These are phyloP conservation scores for Flueggea neowawraea DNA, from an alignment of 441 rosid genomes.

Conservation along the genomic window DNA sequence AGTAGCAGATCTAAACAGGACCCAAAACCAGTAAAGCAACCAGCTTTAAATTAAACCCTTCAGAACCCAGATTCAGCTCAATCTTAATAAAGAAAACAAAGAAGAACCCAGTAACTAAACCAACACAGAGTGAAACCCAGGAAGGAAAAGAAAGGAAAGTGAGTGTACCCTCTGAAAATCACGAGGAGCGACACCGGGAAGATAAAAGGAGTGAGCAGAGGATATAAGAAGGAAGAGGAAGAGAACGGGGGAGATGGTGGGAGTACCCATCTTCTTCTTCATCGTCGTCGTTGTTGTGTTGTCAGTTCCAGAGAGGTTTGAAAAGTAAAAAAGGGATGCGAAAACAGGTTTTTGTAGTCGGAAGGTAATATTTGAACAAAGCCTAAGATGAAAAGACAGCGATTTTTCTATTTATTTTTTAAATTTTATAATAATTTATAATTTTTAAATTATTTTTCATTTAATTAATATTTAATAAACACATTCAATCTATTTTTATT, in stretches of 20 bases:
- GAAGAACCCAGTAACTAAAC: neutral
- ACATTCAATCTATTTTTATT: too few species aligned
- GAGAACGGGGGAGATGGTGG: conserved; percentile 15
- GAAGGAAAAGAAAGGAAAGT: neutral
- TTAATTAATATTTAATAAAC: too few species aligned
- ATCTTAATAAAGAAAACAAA: neutral
- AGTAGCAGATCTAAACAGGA: neutral
- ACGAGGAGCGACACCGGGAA: conserved; percentile 93
- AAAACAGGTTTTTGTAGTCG: too few species aligned
- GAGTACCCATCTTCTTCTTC: conserved; percentile 29
- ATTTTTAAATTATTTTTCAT: too few species aligned
- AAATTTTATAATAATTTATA: too few species aligned
- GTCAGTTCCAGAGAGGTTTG: too few species aligned
- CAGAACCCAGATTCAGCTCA: neutral
- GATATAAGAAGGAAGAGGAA: conserved; percentile 38
- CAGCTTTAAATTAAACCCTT: neutral
- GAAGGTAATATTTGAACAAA: too few species aligned
- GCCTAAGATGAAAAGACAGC: too few species aligned
- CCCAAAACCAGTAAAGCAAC: neutral
- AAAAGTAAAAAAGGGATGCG: too few species aligned
- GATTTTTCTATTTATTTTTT: too few species aligned
- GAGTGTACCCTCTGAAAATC: conserved; percentile 57
- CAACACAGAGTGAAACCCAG: neutral
- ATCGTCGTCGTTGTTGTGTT: conserved; percentile 1
- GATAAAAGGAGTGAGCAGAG: conserved; percentile 62